Base-by-base conservation (phyloP, 2,329 filamentous ascomycete species). In the Aspergillus sp. region DNA sequence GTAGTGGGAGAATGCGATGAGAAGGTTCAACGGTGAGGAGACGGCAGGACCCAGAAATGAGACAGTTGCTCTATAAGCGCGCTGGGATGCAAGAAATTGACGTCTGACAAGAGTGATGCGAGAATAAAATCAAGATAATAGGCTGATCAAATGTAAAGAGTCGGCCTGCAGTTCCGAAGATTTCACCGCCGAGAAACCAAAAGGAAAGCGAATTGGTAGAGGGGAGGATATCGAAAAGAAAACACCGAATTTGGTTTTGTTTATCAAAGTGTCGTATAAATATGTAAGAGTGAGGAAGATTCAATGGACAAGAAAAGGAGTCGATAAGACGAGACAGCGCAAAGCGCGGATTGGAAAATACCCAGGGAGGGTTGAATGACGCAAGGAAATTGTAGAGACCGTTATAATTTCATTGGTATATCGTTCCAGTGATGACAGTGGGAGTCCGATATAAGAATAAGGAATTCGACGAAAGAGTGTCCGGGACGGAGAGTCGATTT, bases 341-440 rank as follows among this genome's bases (percentile, higher is more conserved):
- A 48, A 56, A 53, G 67, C 67, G 70, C 66, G 63, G 60, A 60
- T 65, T 61, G 27, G 58, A 61, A 57, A 60, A 52, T 63, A 68
- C 67, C 69, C 62, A n/a, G 19, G 12, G 60, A 61, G 64, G 64
- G 65, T 48, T 27, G 27, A 59, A 68, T 57, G 68, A 74, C 64
- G 67, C 59, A 69, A 70, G 67, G 69, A 70, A 71, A 68, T 57
- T 63, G 65, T 67, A 72, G 67, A 69, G 71, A 74, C 70, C 70
- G 73, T 75, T 75, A 75, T 74, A 64, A 67, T 67, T 68, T 72
- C 73, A 75, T 75, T 70, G 66, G 71, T 70, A 69, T 72, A 64
- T 74, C 67, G 69, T 73, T 68, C 66, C 62, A 63, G 63, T 65
- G 59, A 59, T 58, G 54, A 57, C 51, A 62, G 62, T 50, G 47